These are phyloP conservation scores for Achaetomium macrosporum DNA, from an alignment of 2,329 filamentous ascomycete genomes.

Conservation along the genomic window DNA sequence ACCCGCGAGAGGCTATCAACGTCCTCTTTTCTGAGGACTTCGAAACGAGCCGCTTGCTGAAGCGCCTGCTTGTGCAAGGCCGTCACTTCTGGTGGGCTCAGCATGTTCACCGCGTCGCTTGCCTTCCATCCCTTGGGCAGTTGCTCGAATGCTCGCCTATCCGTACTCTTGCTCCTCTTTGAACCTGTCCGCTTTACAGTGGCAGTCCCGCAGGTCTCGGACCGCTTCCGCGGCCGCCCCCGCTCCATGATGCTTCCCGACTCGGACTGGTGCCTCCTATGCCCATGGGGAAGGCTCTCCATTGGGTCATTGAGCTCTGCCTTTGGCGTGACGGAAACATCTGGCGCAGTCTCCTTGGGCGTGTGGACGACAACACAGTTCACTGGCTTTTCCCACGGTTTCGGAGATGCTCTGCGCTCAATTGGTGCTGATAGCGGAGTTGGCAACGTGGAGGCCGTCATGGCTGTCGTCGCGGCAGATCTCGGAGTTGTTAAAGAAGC, in stretches of 20 bases:
- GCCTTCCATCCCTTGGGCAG: slow-evolving; percentile 55
- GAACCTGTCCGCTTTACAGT: slow-evolving; percentile 36
- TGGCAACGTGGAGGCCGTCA: slow-evolving; percentile 37
- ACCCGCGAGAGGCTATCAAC: slow-evolving; percentile 61
- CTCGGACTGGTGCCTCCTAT: slow-evolving; percentile 52
- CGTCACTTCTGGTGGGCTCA: slow-evolving; percentile 45
- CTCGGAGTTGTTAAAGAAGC: slow-evolving; percentile 38
- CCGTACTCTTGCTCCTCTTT: slow-evolving; percentile 44
- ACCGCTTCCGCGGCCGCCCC: slow-evolving; percentile 53
- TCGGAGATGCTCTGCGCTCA: slow-evolving; percentile 40
- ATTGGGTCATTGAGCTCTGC: slow-evolving; percentile 27
- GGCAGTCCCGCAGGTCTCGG: slow-evolving; percentile 35
- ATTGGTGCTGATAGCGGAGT: slow-evolving; percentile 47
- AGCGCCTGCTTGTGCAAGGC: slow-evolving; percentile 55
- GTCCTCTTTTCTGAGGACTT: slow-evolving; percentile 56
- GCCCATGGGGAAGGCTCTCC: slow-evolving; percentile 29
- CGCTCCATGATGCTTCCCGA: slow-evolving; percentile 55
- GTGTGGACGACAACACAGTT: slow-evolving; percentile 24
- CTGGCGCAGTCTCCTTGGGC: slow-evolving; percentile 27
- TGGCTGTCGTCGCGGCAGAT: slow-evolving; percentile 36
- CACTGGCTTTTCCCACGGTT: slow-evolving; percentile 37
- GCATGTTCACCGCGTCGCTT: slow-evolving; percentile 43
- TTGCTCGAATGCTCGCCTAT: slow-evolving; percentile 53
- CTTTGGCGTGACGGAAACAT: slow-evolving; percentile 29
- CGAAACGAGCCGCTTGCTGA: slow-evolving; percentile 57